phyloP scores from a whole-genome alignment of 129 eudicot genomes.

The Mikania micrantha region DNA sequence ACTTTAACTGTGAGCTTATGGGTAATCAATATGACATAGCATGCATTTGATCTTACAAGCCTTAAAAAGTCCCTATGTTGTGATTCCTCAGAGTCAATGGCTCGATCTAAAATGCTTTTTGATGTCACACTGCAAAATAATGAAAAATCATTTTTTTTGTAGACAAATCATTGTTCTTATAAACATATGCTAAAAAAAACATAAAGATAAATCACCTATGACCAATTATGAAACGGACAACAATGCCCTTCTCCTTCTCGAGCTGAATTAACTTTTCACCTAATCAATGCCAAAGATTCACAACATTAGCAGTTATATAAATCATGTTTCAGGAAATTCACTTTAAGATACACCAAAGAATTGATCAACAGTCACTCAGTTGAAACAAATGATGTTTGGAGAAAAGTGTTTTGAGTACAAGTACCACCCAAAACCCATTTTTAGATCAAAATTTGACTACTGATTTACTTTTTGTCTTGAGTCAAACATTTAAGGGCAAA shows the following conservation, averaged over 20 bases:
- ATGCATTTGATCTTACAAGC: slow-evolving; percentile 42
- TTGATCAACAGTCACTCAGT: neutral
- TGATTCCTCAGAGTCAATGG: slow-evolving; percentile 57
- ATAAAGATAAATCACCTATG: slow-evolving; percentile 41
- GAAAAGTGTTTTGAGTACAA: neutral
- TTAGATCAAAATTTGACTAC: neutral
- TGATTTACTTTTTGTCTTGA: neutral
- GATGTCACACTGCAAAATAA: slow-evolving; percentile 50
- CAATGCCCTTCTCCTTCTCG: slow-evolving; percentile 61
- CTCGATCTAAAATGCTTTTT: slow-evolving; percentile 67
- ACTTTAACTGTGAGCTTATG: slow-evolving; percentile 2
- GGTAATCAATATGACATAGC: neutral
- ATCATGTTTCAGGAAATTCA: slow-evolving; percentile 3
- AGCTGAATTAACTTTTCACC: slow-evolving; percentile 46
- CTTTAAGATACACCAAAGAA: neutral
- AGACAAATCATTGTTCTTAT: neutral
- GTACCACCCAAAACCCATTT: neutral
- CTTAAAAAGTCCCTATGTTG: slow-evolving; percentile 62
- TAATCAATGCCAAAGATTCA: slow-evolving; percentile 12
- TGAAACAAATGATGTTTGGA: neutral
- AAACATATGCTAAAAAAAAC: neutral
- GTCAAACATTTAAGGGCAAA: neutral
- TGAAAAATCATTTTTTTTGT: neutral
- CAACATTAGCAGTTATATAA: neutral
- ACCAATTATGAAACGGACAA: slow-evolving; percentile 68